Evolutionary conservation across 495 filamentous ascomycete genomes (phyloP).

Genomic region (Neurospora discreta): DNA sequence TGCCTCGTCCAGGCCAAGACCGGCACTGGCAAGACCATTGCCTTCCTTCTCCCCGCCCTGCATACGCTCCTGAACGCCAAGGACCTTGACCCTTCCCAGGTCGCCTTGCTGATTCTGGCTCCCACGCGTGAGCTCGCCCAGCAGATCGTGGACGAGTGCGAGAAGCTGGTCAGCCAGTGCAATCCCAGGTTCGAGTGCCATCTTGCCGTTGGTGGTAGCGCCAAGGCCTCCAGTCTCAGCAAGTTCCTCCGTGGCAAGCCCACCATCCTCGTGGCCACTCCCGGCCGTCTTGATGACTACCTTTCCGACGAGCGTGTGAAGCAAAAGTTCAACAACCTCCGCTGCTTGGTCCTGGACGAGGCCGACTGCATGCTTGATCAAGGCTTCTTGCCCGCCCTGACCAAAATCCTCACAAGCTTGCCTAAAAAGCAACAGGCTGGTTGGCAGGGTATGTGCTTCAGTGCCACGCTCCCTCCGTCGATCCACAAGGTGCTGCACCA

Average conservation of each 20-base stretch:
- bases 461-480: slow-evolving; percentile 78
- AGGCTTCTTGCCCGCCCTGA: slow-evolving; percentile 82
- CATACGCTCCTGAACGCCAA: slow-evolving; percentile 44
- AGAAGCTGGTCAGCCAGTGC: slow-evolving; percentile 48
- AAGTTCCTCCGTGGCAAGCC: slow-evolving; percentile 56
- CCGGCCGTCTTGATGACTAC: slow-evolving; percentile 80
- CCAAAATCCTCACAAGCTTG: slow-evolving; percentile 65
- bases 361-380: slow-evolving; percentile 95
- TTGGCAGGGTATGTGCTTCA: slow-evolving; percentile 87
- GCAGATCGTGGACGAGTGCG: slow-evolving; percentile 78
- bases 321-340: slow-evolving; percentile 63
- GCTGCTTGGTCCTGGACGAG: slow-evolving; percentile 71
- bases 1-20: slow-evolving; percentile 80
- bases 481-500: slow-evolving; percentile 91
- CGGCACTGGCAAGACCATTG: slow-evolving; percentile 91
- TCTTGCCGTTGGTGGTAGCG: slow-evolving; percentile 93
- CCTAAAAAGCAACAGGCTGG: slow-evolving; percentile 38
- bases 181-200: slow-evolving; percentile 74
- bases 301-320: slow-evolving; percentile 69
- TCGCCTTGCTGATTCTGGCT: slow-evolving; percentile 68
- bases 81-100: slow-evolving; percentile 29
- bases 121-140: slow-evolving; percentile 85
- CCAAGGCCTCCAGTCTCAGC: slow-evolving; percentile 73
- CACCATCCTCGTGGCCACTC: slow-evolving; percentile 80
- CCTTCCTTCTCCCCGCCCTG: slow-evolving; percentile 69